Conservation (phyloP, 2,329 filamentous ascomycete species). For the Aureobasidium sp. region DNA sequence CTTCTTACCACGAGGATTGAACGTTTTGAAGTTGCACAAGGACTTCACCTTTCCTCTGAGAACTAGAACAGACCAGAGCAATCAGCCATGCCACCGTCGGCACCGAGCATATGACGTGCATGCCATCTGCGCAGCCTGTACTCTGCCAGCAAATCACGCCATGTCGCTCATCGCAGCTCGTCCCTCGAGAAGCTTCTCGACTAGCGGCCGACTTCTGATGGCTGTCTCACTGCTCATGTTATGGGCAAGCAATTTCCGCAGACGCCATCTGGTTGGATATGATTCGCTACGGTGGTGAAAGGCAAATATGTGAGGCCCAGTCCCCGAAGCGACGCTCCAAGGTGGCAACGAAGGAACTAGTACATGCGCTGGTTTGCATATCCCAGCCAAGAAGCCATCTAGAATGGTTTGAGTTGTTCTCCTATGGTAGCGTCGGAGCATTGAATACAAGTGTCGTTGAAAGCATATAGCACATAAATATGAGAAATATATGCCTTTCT, state of each 20-base stretch:
- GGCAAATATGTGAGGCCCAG: too few species aligned
- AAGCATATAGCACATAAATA: neutral
- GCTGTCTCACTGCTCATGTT: neutral
- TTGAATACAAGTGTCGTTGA: neutral
- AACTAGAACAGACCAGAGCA: neutral
- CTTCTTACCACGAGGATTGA: neutral
- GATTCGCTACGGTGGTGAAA: too few species aligned
- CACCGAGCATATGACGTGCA: neutral
- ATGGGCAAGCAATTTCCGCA: too few species aligned
- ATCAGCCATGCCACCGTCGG: neutral
- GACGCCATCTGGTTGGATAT: too few species aligned
- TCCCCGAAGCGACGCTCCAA: too few species aligned
- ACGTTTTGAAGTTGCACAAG: neutral
- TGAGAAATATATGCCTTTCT: neutral
- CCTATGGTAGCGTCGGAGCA: neutral
- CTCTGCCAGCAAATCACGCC: neutral
- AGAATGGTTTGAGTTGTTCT: neutral
- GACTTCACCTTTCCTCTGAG: neutral
- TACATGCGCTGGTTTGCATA: neutral
- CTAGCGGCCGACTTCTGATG: neutral
- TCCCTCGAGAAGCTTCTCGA: neutral
- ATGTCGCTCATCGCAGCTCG: neutral
- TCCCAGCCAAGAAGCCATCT: too few species aligned
- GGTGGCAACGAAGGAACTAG: too few species aligned
- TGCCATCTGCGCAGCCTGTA: neutral